Evolutionary conservation across 2,329 filamentous ascomycete species (phyloP).

Genomic region (Cyclaneusma minus): DNA sequence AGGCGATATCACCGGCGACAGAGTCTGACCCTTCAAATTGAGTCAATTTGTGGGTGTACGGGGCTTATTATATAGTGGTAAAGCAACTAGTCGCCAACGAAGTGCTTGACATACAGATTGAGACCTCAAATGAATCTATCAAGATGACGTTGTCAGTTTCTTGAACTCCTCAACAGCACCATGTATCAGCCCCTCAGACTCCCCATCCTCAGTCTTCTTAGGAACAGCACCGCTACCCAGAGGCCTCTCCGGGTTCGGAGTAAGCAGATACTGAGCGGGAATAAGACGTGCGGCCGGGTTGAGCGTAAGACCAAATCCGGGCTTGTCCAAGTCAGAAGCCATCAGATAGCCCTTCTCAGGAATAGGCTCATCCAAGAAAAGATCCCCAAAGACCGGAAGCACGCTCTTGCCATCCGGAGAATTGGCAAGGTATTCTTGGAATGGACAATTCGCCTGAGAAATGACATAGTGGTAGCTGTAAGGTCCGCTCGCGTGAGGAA

Average conservation of each 20-base stretch:
- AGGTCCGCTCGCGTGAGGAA: slow-evolving; percentile 85
- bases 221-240: slow-evolving; percentile 20
- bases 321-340: slow-evolving; percentile 67
- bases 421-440: slow-evolving; percentile 93
- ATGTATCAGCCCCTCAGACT: slow-evolving; percentile 3
- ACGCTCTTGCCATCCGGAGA: slow-evolving; percentile 83
- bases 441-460: slow-evolving; percentile 82
- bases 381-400: slow-evolving; percentile 77
- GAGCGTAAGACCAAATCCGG: slow-evolving; percentile 77
- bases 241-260: slow-evolving; percentile 39
- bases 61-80: no score
- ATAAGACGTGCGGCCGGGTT: slow-evolving; percentile 67
- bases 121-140: no score
- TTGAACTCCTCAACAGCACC: background rate
- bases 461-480: slow-evolving; percentile 96
- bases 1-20: no score
- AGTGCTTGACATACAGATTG: no score
- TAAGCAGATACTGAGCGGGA: slow-evolving; percentile 57
- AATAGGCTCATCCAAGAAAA: slow-evolving; percentile 84
- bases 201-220: slow-evolving; percentile 10
- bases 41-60: no score
- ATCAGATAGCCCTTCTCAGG: slow-evolving; percentile 71
- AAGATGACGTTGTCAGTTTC: background rate
- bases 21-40: no score
- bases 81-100: no score